Evolutionary conservation across 192 early-diverging fungal species (phyloP).

Genomic region (Rhizophagus sp.): DNA sequence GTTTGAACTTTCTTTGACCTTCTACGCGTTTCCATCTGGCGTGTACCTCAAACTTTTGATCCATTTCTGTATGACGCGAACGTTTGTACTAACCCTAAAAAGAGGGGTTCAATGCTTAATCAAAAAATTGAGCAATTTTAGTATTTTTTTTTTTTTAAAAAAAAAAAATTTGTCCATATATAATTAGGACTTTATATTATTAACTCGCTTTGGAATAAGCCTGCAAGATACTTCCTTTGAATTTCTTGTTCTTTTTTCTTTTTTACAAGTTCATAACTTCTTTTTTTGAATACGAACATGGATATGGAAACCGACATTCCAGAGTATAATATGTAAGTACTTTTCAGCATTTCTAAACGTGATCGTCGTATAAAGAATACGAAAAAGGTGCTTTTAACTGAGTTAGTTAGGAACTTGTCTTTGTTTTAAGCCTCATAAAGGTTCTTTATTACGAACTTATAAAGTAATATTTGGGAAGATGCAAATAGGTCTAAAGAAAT

Average conservation of each 20-base stretch:
- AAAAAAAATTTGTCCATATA: too few relatives aligned
- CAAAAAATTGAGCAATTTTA: background rate
- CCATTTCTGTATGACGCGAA: background rate
- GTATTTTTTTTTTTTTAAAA: background rate
- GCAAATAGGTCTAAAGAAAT: too few relatives aligned
- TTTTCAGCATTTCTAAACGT: background rate
- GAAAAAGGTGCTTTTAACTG: background rate
- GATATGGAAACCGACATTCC: background rate
- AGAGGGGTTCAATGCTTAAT: background rate
- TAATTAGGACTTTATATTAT: too few relatives aligned
- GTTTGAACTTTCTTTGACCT: background rate
- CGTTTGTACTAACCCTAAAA: background rate
- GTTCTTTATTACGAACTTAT: too few relatives aligned
- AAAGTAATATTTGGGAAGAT: too few relatives aligned
- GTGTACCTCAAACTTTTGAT: background rate
- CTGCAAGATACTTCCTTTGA: background rate
- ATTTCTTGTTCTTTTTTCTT: too few relatives aligned
- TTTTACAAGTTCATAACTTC: too few relatives aligned
- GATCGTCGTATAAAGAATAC: background rate
- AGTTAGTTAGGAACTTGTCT: background rate
- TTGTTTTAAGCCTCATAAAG: too few relatives aligned
- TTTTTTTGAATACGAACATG: background rate
- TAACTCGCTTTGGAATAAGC: too few relatives aligned
- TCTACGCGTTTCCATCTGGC: background rate
- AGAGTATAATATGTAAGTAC: background rate